These are phyloP conservation scores for Boletus coccyginus DNA, from an alignment of 768 basidiomycete species.

Conservation along the genomic window DNA sequence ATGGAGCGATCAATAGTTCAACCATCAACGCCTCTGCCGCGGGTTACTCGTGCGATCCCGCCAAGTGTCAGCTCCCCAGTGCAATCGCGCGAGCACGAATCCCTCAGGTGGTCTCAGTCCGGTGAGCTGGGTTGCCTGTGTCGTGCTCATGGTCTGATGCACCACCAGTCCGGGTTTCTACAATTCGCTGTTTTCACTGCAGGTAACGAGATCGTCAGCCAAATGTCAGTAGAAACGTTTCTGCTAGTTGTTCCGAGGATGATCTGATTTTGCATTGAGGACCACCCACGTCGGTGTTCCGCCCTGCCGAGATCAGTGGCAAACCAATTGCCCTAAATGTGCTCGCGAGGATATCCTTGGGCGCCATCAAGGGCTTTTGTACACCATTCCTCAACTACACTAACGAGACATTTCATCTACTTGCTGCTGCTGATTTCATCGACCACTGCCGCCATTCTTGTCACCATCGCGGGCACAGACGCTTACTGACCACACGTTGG, in stretches of 20 bases:
- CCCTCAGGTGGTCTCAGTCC: slow-evolving; percentile 1
- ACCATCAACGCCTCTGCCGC: neutral
- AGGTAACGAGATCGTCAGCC: slow-evolving; percentile 6
- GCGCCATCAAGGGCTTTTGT: neutral
- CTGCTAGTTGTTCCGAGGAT: neutral
- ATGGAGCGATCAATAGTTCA: neutral
- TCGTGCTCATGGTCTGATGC: neutral
- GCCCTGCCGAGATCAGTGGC: slow-evolving; percentile 1
- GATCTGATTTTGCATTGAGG: neutral
- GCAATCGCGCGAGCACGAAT: slow-evolving; percentile 1
- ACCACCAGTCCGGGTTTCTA: neutral
- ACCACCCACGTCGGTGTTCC: neutral
- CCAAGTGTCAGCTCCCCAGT: neutral
- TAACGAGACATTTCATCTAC: neutral
- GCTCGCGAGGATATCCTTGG: neutral
- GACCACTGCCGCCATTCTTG: slow-evolving; percentile 1
- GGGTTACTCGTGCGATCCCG: neutral
- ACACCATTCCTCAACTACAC: slow-evolving; percentile 1
- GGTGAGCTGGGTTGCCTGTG: neutral
- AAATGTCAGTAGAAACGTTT: neutral
- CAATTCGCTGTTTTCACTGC: neutral
- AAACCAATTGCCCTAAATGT: neutral
- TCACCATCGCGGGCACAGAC: neutral
- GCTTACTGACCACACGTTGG: slow-evolving; percentile 6
- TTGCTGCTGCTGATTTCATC: neutral